phyloP scores from a whole-genome alignment of 805 yeast species.

The Tanozyma kutaoensis region DNA sequence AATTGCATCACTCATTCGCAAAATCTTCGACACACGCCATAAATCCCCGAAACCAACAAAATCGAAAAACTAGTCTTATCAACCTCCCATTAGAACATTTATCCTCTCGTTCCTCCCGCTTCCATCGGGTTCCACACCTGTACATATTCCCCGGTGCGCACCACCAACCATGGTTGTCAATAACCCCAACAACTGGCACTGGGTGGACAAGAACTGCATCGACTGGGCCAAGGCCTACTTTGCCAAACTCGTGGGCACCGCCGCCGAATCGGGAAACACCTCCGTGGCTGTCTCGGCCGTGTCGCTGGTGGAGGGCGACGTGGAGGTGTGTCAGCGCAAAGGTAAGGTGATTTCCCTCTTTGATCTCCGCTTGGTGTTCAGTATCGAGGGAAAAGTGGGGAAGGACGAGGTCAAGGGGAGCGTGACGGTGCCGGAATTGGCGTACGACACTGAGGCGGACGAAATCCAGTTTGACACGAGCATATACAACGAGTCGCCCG shows the following conservation, averaged over 20 bases:
- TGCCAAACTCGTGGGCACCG: constrained; percentile 38
- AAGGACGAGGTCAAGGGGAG: constrained; percentile 55
- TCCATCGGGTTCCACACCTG: too few relatives aligned
- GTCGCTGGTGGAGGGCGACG: constrained; percentile 78
- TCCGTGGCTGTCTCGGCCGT: constrained; percentile 28
- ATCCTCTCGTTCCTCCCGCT: too few relatives aligned
- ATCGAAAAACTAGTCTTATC: too few relatives aligned
- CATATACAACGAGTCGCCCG: constrained; percentile 39
- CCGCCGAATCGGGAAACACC: constrained; percentile 14
- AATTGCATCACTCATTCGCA: too few relatives aligned
- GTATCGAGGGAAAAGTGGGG: too few relatives aligned
- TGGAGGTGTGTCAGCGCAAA: constrained; percentile 92
- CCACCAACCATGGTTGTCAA: constrained; percentile 72
- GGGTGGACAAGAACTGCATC: constrained; percentile 97
- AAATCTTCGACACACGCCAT: too few relatives aligned
- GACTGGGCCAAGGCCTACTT: constrained; percentile 82
- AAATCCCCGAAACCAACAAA: too few relatives aligned
- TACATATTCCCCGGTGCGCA: too few relatives aligned
- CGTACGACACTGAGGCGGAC: constrained; percentile 65
- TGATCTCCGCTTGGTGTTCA: constrained; percentile 59
- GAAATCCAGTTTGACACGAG: constrained; percentile 10
- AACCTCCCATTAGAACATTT: too few relatives aligned
- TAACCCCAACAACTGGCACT: constrained; percentile 99
- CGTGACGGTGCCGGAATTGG: constrained; percentile 79
- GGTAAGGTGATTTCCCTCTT: constrained; percentile 90